These are phyloP conservation scores for Scheffersomyces coipomensis DNA, from an alignment of 805 yeast species.

Conservation along the genomic window DNA sequence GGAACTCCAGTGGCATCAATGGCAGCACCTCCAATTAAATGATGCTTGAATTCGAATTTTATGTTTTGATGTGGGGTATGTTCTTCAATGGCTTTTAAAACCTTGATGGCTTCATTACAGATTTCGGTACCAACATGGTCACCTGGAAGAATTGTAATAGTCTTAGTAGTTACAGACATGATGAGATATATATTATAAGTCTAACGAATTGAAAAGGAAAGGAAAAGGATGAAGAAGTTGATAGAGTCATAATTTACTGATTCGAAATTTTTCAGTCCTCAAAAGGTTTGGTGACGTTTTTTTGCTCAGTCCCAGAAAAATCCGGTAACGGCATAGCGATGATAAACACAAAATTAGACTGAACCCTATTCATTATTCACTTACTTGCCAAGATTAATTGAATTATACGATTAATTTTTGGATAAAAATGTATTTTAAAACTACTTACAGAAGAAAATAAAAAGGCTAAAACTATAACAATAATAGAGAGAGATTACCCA, in stretches of 20 bases:
- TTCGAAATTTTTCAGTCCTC: too few relatives aligned
- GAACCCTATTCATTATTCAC: too few relatives aligned
- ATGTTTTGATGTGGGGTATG: constrained; percentile 38
- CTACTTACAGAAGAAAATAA: background rate
- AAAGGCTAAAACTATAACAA: background rate
- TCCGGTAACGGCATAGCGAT: background rate
- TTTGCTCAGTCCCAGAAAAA: too few relatives aligned
- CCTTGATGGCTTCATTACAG: constrained; percentile 87
- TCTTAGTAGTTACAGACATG: constrained; percentile 41
- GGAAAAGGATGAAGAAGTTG: background rate
- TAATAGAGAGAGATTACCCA: background rate
- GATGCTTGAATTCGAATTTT: constrained; percentile 74
- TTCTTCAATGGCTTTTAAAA: constrained; percentile 72
- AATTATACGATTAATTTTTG: too few relatives aligned
- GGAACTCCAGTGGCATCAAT: constrained; percentile 96
- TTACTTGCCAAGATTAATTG: too few relatives aligned
- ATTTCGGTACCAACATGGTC: constrained; percentile 97
- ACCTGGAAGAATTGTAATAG: constrained; percentile 87
- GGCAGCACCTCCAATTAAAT: constrained; percentile 97
- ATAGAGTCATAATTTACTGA: background rate
- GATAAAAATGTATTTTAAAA: too few relatives aligned
- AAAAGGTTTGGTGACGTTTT: too few relatives aligned
- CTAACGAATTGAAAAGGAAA: background rate
- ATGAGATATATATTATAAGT: background rate
- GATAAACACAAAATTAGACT: too few relatives aligned